Percentiles rank a stretch among this genome's conserved stretches.
Conservation (phyloP, 2,329 filamentous ascomycete genomes). For the Ophiostoma novo-ulmi region DNA sequence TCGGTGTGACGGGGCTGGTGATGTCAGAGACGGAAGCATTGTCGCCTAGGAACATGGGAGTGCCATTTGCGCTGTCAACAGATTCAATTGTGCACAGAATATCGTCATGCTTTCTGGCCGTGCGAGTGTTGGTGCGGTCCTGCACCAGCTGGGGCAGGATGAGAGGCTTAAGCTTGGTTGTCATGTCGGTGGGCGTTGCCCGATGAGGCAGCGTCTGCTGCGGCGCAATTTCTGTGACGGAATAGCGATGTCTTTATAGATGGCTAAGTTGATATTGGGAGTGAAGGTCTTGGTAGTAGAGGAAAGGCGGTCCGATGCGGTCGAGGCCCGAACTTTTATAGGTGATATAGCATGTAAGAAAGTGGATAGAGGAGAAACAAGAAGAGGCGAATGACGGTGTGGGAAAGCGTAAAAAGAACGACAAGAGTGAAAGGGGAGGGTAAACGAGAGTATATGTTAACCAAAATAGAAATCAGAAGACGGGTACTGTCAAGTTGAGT, state of each 20-base stretch:
- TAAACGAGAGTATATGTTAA: not conserved
- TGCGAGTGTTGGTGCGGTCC: conserved; percentile 34
- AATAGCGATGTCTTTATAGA: conserved; percentile 5
- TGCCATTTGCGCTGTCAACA: conserved; percentile 31
- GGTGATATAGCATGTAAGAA: not conserved
- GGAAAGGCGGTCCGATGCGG: not conserved
- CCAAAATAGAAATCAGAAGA: not conserved
- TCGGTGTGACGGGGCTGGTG: conserved; percentile 65
- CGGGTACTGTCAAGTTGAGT: not conserved
- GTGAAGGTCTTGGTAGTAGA: not conserved
- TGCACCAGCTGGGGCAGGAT: conserved; percentile 51
- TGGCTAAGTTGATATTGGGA: not conserved
- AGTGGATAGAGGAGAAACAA: not conserved
- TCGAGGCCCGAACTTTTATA: not conserved
- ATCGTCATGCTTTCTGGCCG: conserved; percentile 38
- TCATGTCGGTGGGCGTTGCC: conserved; percentile 35
- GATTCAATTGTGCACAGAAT: conserved; percentile 30
- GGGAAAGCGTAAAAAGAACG: not conserved
- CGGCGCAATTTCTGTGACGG: not conserved
- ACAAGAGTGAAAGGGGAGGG: not conserved
- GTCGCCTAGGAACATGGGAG: conserved; percentile 42
- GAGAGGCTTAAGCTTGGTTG: conserved; percentile 49
- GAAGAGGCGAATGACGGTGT: conserved; percentile 6
- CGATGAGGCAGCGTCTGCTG: conserved; percentile 17
- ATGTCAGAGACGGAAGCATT: conserved; percentile 59